Evolutionary conservation across 2,329 filamentous ascomycete genomes (phyloP).

Genomic region (Xylariaceae sp.): DNA sequence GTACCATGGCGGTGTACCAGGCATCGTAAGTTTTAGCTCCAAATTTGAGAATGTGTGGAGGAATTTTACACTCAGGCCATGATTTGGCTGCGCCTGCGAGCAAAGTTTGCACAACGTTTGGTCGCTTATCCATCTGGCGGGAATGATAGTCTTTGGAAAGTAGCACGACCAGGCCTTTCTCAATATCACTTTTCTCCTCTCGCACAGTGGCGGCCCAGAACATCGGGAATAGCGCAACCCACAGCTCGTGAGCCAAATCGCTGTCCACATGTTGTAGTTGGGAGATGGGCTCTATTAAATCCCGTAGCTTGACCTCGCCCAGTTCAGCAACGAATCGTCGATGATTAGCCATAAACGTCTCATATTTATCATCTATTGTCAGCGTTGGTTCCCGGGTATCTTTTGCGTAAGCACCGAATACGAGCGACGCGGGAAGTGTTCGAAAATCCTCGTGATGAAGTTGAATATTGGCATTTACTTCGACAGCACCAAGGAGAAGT

Average conservation of each 20-base stretch:
- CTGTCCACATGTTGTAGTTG: slow-evolving; percentile 92
- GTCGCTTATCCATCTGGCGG: slow-evolving; percentile 90
- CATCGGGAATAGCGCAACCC: slow-evolving; percentile 89
- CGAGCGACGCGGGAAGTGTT: slow-evolving; percentile 72
- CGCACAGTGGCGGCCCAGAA: slow-evolving; percentile 88
- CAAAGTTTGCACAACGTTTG: slow-evolving; percentile 93
- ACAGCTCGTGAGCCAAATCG: slow-evolving; percentile 83
- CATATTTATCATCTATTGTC: slow-evolving; percentile 83
- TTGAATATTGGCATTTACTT: slow-evolving; percentile 79
- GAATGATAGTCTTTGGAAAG: slow-evolving; percentile 96
- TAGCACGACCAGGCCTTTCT: slow-evolving; percentile 87
- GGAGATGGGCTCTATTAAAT: slow-evolving; percentile 85
- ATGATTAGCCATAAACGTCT: slow-evolving; percentile 77
- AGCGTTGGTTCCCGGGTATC: slow-evolving; percentile 68
- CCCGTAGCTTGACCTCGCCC: slow-evolving; percentile 83
- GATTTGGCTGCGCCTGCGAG: slow-evolving; percentile 86
- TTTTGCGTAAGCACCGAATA: slow-evolving; percentile 75
- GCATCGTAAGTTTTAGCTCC: slow-evolving; percentile 92
- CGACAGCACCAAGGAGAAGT: slow-evolving; percentile 86
- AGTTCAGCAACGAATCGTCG: slow-evolving; percentile 84
- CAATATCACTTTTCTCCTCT: slow-evolving; percentile 88
- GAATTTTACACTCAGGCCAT: slow-evolving; percentile 87
- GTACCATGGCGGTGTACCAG: slow-evolving; percentile 93
- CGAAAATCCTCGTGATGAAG: slow-evolving; percentile 86
- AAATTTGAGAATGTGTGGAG: slow-evolving; percentile 95